Conservation (phyloP, 257 asterid species). For the Galeopsis tetrahit region DNA sequence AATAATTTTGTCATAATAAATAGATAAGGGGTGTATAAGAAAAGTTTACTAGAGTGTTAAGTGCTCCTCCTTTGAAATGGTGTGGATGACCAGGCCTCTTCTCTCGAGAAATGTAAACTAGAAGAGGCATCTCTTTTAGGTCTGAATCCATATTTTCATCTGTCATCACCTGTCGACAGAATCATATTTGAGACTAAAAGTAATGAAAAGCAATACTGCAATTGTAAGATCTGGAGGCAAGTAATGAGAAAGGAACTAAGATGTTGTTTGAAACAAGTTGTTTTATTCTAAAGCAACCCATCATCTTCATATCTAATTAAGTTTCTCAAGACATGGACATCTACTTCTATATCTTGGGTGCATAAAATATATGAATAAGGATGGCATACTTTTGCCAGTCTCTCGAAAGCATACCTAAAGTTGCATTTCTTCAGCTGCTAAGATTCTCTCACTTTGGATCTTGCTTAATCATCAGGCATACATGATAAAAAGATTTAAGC, state of each 20-base stretch:
- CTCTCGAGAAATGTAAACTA: slow-evolving; percentile 70
- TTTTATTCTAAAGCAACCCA: background rate
- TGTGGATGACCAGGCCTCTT: slow-evolving; percentile 64
- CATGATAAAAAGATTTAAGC: background rate
- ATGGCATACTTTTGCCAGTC: background rate
- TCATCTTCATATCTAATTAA: background rate
- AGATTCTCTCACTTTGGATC: background rate
- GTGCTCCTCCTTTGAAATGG: slow-evolving; percentile 84
- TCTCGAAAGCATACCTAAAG: background rate
- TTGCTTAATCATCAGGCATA: slow-evolving; percentile 1
- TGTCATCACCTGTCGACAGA: slow-evolving; percentile 48
- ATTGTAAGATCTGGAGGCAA: background rate
- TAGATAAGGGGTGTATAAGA: slow-evolving; percentile 14
- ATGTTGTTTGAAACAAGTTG: background rate
- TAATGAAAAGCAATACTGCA: background rate
- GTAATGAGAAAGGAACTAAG: background rate
- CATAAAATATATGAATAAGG: background rate
- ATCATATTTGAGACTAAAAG: background rate
- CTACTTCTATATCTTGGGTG: background rate
- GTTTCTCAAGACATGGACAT: background rate
- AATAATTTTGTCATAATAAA: background rate
- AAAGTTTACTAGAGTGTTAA: slow-evolving; percentile 58
- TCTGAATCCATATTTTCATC: slow-evolving; percentile 30
- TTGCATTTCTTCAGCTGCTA: background rate
- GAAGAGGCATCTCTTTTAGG: slow-evolving; percentile 48